phyloP scores from a whole-genome alignment of 345 rosid genomes.

The Toxicodendron radicans region DNA sequence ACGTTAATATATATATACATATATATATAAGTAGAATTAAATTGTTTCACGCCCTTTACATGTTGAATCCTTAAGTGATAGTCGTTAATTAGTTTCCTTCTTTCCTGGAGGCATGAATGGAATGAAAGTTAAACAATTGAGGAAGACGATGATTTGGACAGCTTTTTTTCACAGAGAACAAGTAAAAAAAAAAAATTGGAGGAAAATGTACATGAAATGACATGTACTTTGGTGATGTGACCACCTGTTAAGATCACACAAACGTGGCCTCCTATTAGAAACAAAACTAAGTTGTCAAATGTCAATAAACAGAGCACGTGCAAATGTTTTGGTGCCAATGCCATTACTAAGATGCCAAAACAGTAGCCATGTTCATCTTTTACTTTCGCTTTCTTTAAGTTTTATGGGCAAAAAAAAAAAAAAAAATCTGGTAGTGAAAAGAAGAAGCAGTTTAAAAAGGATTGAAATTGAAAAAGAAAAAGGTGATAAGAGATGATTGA shows the following conservation, averaged over 20 bases:
- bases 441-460: constrained; percentile 5
- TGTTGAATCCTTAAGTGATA: not conserved
- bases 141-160: not conserved
- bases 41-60: not conserved
- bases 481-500: not conserved
- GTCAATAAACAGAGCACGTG: constrained; percentile 10
- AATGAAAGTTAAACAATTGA: not conserved
- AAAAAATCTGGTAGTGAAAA: not conserved
- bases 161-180: constrained; percentile 8
- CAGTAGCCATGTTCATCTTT: too few species aligned
- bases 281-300: not conserved
- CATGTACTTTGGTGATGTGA: constrained; percentile 14
- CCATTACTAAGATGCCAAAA: not conserved
- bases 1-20: too few species aligned
- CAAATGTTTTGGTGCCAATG: not conserved
- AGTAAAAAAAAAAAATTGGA: too few species aligned
- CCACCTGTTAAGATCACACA: not conserved
- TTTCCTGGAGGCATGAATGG: not conserved
- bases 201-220: too few species aligned
- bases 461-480: constrained; percentile 12
- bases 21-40: too few species aligned
- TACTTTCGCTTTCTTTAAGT: too few species aligned
- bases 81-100: too few species aligned
- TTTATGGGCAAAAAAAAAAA: not conserved
- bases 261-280: not conserved